A percentile compares a stretch with the other conserved stretches of the same genome.
These are phyloP conservation scores for Phytophthora foliorum DNA, from an alignment of 352 stramenopile species.

Conservation along the genomic window DNA sequence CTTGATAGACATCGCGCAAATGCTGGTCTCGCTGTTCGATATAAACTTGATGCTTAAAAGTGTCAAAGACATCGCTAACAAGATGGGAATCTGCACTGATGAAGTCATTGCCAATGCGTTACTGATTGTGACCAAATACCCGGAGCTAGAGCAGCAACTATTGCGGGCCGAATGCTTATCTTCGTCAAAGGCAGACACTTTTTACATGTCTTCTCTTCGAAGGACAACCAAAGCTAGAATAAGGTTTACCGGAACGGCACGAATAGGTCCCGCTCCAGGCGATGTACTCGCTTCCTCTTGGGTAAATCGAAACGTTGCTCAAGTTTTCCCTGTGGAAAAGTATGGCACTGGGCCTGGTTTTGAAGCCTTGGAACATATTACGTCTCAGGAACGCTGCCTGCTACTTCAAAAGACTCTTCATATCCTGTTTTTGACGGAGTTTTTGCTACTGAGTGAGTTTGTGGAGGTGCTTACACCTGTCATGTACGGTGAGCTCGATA, in stretches of 20 bases:
- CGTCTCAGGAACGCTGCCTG: conserved; percentile 2
- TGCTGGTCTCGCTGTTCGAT: conserved; percentile 39
- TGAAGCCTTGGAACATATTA: background rate
- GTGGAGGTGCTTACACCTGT: conserved; percentile 43
- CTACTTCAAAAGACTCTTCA: conserved; percentile 32
- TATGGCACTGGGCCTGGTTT: background rate
- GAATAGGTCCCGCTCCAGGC: conserved; percentile 3
- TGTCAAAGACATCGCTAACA: conserved; percentile 12
- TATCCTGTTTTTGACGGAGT: conserved; percentile 45
- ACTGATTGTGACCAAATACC: conserved; percentile 12
- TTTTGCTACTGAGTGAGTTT: conserved; percentile 41
- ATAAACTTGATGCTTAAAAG: conserved; percentile 25
- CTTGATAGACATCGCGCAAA: conserved; percentile 38
- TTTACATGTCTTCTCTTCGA: conserved; percentile 8
- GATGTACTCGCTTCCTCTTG: background rate
- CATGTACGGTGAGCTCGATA: conserved; percentile 34
- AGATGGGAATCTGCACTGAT: conserved; percentile 8
- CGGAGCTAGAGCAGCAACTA: conserved; percentile 9
- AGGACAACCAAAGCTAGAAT: background rate
- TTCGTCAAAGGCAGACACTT: conserved; percentile 16
- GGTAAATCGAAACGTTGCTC: background rate
- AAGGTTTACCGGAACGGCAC: background rate
- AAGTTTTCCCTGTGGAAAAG: background rate
- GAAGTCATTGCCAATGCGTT: conserved; percentile 14
- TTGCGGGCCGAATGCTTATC: background rate